Evolutionary conservation across 257 asterid genomes (phyloP), one percentile per base, ranked within the genome.

Genomic region (Vinca minor): DNA sequence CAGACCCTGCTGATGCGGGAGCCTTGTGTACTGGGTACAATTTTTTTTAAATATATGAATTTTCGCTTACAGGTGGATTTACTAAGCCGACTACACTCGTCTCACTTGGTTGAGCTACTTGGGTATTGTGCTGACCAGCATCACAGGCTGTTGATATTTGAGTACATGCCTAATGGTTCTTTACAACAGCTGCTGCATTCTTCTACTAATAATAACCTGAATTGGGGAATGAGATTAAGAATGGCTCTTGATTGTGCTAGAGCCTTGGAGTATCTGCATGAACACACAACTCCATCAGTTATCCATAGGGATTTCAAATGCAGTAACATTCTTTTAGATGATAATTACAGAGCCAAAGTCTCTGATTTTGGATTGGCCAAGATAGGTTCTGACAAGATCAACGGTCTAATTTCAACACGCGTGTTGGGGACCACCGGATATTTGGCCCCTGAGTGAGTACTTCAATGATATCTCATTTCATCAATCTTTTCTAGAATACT

Each of bases 111-210:
- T 5, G 82, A 89, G 72, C 86, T 87, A 11, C 67, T 89, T 47
- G 96, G 96, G 47, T 89, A 89, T 53, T 87, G 95, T 44, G 96
- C 96, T 0, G 96, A 89, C 71, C 84, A 87, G 61, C 82, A 81
- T n/a, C 89, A 87, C 39, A 76, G 95, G 50, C 55, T 85, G 31
- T 78, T 89, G 35, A 76, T 89, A 35, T 82, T 84, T 8, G 91
- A 89, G 46, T 83, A 76, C 85, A 78, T 83, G 86, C 79, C 94
- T 0, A 80, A 74, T 34, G 89, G 87, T 4, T 76, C 82, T 29
- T 85, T 89, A 20, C 78, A 78, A 4, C 76, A 74, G 49, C 86
- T 83, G 62, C 89, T 89, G 45, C 95, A 86, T 65, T 73, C 65
- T 14, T 50, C 59, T 1, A 52, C 59, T 36, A 69, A 61, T 8